These are phyloP conservation scores for Pyrenula aspistea DNA, from an alignment of 495 filamentous ascomycete species.

Conservation along the genomic window DNA sequence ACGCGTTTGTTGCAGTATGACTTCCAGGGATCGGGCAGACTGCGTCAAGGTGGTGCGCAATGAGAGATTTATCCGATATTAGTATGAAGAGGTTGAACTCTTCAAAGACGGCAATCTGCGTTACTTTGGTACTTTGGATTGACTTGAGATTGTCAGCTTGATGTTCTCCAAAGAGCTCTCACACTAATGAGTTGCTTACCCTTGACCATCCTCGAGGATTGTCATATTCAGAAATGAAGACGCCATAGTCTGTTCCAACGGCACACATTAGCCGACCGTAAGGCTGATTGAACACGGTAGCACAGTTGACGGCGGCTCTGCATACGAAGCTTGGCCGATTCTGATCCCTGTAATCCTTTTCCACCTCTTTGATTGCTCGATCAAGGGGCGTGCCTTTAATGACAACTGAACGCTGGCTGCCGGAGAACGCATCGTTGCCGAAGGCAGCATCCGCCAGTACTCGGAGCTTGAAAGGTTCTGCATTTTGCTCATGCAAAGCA, in stretches of 20 bases:
- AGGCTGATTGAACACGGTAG: slow-evolving; percentile 71
- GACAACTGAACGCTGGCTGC: slow-evolving; percentile 39
- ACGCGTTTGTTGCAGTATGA: slow-evolving; percentile 32
- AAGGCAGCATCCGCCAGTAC: slow-evolving; percentile 92
- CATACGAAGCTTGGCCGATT: slow-evolving; percentile 67
- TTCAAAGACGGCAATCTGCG: slow-evolving; percentile 88
- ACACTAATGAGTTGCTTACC: slow-evolving; percentile 35
- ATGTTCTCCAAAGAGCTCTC: neutral
- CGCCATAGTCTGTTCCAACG: slow-evolving; percentile 88
- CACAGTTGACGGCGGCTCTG: slow-evolving; percentile 78
- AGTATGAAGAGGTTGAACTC: slow-evolving; percentile 88
- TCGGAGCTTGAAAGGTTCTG: slow-evolving; percentile 85
- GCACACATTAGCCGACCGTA: slow-evolving; percentile 77
- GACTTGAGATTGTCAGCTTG: slow-evolving; percentile 34
- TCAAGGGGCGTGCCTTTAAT: slow-evolving; percentile 88
- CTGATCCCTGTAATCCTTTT: slow-evolving; percentile 52
- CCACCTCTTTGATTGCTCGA: slow-evolving; percentile 79
- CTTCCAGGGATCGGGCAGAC: slow-evolving; percentile 63
- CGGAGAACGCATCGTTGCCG: slow-evolving; percentile 54
- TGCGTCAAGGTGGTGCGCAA: slow-evolving; percentile 88
- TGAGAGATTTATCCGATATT: slow-evolving; percentile 79
- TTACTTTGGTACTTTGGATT: slow-evolving; percentile 63
- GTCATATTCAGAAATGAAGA: slow-evolving; percentile 72
- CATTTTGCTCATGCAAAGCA: slow-evolving; percentile 80
- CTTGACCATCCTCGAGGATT: slow-evolving; percentile 83